These are phyloP conservation scores for Erythrobasidium hasegawianum DNA, from an alignment of 1,284 basidiomycete genomes.

Conservation along the genomic window DNA sequence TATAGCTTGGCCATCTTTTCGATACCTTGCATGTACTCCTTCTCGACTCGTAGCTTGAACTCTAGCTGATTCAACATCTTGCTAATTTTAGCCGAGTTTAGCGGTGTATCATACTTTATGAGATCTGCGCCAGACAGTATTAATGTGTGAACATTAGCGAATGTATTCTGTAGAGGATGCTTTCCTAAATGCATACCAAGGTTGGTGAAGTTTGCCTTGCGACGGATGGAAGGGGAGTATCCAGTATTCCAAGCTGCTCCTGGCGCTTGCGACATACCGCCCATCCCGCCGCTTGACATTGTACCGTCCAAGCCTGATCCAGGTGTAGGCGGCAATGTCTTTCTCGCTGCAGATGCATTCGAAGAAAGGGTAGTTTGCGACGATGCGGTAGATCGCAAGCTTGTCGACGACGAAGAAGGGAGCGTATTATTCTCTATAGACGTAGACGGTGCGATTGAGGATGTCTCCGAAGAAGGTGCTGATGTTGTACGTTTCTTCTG, in stretches of 20 bases:
- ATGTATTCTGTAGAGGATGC: too few relatives aligned
- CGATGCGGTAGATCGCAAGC: conserved; percentile 38
- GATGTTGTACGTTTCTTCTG: conserved; percentile 59
- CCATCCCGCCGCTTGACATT: conserved; percentile 18
- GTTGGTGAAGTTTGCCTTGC: conserved; percentile 42
- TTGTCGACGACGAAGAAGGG: conserved; percentile 9
- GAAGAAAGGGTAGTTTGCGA: background rate
- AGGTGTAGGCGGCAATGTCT: conserved; percentile 30
- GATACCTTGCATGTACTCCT: conserved; percentile 96
- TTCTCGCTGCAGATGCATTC: background rate
- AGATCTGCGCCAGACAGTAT: conserved; percentile 61
- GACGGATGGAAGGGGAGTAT: conserved; percentile 17
- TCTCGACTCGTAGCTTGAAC: conserved; percentile 97
- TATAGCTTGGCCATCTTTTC: conserved; percentile 83
- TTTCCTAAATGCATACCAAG: conserved; percentile 43
- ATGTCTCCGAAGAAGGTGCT: conserved; percentile 43
- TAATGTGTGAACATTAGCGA: too few relatives aligned
- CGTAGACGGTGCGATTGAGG: background rate
- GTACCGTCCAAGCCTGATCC: conserved; percentile 2
- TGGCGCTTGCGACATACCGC: background rate
- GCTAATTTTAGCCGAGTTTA: conserved; percentile 93
- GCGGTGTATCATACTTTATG: conserved; percentile 94
- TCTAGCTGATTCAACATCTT: conserved; percentile 98
- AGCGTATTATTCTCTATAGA: background rate
- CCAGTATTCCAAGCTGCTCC: conserved; percentile 12